Percentiles rank a stretch among this genome's conserved stretches.
Conservation (phyloP, 305 asterid species). For the Fraxinus sp. region DNA sequence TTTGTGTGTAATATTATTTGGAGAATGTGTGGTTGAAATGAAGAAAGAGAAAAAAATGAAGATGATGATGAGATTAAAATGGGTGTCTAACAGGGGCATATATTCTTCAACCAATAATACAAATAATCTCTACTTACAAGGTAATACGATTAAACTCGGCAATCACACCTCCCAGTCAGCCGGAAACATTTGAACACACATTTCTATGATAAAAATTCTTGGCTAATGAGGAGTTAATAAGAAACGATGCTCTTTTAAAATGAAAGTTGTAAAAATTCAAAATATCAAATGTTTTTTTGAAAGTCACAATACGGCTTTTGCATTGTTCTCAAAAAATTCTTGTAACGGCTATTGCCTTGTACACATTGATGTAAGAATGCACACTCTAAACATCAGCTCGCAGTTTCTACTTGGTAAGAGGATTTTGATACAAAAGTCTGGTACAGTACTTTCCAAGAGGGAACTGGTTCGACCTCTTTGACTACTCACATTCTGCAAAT, state of each 20-base stretch:
- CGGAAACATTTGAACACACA: no score
- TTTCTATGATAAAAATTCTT: constrained; percentile 1
- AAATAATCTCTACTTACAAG: not conserved
- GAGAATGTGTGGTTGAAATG: no score
- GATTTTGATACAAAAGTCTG: not conserved
- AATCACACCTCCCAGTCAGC: no score
- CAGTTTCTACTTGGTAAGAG: not conserved
- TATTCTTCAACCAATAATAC: not conserved
- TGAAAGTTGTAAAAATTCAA: not conserved
- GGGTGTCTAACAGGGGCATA: no score
- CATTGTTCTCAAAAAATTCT: not conserved
- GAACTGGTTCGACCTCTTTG: not conserved
- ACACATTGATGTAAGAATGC: not conserved
- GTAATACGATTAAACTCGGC: constrained; percentile 16
- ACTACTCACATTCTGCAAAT: no score
- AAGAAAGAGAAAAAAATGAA: no score
- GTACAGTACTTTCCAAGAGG: not conserved
- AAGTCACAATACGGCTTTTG: no score
- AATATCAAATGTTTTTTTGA: no score
- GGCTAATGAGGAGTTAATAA: not conserved
- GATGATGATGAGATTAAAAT: no score
- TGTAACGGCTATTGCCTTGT: no score
- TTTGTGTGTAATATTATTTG: no score
- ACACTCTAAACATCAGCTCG: not conserved
- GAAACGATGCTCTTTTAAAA: not conserved